phyloP scores from a whole-genome alignment of 164 flowering plant genomes.

The Paratinospora sagittata region DNA sequence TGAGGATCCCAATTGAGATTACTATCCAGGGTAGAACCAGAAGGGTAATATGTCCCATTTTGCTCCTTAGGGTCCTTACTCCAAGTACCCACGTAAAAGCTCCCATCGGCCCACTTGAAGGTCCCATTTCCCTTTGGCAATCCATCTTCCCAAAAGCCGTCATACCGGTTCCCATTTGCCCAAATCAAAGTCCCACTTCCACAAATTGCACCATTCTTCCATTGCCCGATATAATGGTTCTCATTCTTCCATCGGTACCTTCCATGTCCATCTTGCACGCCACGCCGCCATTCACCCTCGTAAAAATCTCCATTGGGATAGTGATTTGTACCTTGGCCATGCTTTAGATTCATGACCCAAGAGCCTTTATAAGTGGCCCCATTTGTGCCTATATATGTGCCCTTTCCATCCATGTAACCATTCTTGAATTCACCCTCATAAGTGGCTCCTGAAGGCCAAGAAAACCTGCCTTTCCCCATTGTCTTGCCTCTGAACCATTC shows the following conservation, averaged over 20 bases:
- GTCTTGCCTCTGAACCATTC: slow-evolving; percentile 79
- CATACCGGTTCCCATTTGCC: slow-evolving; percentile 58
- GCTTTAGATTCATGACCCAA: slow-evolving; percentile 77
- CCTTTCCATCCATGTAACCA: slow-evolving; percentile 79
- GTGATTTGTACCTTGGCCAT: slow-evolving; percentile 52
- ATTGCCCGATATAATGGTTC: slow-evolving; percentile 53
- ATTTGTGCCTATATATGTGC: slow-evolving; percentile 45
- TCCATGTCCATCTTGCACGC: slow-evolving; percentile 66
- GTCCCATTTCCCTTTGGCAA: slow-evolving; percentile 65
- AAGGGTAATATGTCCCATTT: slow-evolving; percentile 60
- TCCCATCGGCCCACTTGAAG: slow-evolving; percentile 54
- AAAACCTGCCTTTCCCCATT: slow-evolving; percentile 67
- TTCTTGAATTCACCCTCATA: slow-evolving; percentile 85
- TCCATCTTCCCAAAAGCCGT: slow-evolving; percentile 70
- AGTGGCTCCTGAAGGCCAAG: slow-evolving; percentile 91
- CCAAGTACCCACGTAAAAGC: slow-evolving; percentile 68
- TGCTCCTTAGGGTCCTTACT: slow-evolving; percentile 52
- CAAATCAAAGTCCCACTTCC: slow-evolving; percentile 62
- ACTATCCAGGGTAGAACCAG: slow-evolving; percentile 26
- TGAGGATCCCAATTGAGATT: slow-evolving; percentile 70
- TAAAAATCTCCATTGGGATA: slow-evolving; percentile 60
- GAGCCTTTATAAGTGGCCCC: slow-evolving; percentile 57
- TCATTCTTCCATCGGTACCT: slow-evolving; percentile 60
- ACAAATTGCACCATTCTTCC: slow-evolving; percentile 56
- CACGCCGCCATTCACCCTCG: slow-evolving; percentile 78